Percentiles rank a stretch among this genome's conserved stretches.
These are phyloP conservation scores for Hemisphaericaspora nanyangensis DNA, from an alignment of 805 yeast genomes.

Conservation along the genomic window DNA sequence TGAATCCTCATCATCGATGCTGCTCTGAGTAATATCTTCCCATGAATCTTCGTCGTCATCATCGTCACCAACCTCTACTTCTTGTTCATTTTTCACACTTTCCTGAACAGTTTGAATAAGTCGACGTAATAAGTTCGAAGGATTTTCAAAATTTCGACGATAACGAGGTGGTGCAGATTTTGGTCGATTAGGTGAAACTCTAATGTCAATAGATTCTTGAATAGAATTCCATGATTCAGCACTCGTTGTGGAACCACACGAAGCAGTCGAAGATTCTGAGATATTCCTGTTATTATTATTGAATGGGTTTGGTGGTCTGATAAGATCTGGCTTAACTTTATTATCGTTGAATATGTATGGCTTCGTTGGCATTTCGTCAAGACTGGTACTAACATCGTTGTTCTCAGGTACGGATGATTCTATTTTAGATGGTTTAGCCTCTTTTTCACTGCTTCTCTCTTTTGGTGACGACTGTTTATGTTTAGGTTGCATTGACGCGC, in stretches of 20 bases:
- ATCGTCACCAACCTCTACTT: neutral
- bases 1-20: slow-evolving; percentile 2
- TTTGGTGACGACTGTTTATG: too few species aligned
- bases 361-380: too few species aligned
- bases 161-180: too few species aligned
- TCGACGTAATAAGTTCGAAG: too few species aligned
- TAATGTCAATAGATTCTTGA: slow-evolving; percentile 22
- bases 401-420: too few species aligned
- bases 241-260: slow-evolving; percentile 3
- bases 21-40: slow-evolving; percentile 1
- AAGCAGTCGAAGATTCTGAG: slow-evolving; percentile 2
- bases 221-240: slow-evolving; percentile 25
- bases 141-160: too few species aligned
- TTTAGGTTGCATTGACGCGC: too few species aligned
- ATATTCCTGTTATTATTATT: neutral
- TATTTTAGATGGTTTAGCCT: too few species aligned
- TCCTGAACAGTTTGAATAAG: neutral
- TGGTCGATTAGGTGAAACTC: neutral
- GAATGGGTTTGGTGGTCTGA: neutral
- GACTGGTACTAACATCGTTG: too few species aligned
- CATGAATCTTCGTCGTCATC: neutral
- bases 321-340: neutral
- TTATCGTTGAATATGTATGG: too few species aligned
- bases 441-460: too few species aligned
- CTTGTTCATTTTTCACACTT: neutral